Conservation (phyloP, 352 stramenopile genomes). For the Globisporangium cystogenes region DNA sequence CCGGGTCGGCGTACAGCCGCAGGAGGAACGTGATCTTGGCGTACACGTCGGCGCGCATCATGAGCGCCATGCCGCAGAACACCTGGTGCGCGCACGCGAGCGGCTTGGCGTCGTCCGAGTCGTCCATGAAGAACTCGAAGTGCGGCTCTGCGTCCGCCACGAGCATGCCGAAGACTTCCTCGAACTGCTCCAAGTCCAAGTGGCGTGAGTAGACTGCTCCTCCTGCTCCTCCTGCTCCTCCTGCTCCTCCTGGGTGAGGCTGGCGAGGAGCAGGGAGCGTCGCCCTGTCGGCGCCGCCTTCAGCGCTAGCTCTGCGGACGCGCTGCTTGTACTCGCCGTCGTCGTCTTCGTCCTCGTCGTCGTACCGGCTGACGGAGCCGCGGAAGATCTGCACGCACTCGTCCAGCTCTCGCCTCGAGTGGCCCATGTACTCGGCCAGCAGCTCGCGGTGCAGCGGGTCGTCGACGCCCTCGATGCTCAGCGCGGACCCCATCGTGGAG, state of each 20-base stretch:
- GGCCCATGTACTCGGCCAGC: constrained; percentile 46
- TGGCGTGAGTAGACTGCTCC: constrained; percentile 32
- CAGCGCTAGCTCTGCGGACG: neutral
- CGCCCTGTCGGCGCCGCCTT: neutral
- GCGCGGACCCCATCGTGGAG: constrained; percentile 19
- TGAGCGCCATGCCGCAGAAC: constrained; percentile 49
- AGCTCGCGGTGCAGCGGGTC: constrained; percentile 26
- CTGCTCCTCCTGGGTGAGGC: neutral
- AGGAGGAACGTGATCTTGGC: constrained; percentile 57
- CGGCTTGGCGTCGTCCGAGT: constrained; percentile 14
- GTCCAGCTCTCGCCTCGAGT: constrained; percentile 38
- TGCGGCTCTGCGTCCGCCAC: constrained; percentile 56
- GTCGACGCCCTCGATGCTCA: constrained; percentile 16
- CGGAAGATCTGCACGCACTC: constrained; percentile 59
- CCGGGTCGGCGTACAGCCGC: constrained; percentile 45
- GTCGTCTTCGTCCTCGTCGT: constrained; percentile 17
- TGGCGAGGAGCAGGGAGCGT: neutral
- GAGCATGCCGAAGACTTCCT: constrained; percentile 75
- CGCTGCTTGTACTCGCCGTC: neutral
- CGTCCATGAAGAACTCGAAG: constrained; percentile 55
- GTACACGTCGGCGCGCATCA: constrained; percentile 46
- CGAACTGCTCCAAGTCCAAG: constrained; percentile 45
- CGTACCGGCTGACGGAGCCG: constrained; percentile 18
- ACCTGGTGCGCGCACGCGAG: constrained; percentile 46
- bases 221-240: too few relatives aligned